Evolutionary conservation across 257 asterid genomes (phyloP), one percentile per base, ranked within the genome.

Genomic region (Primulina huaijiensis): DNA sequence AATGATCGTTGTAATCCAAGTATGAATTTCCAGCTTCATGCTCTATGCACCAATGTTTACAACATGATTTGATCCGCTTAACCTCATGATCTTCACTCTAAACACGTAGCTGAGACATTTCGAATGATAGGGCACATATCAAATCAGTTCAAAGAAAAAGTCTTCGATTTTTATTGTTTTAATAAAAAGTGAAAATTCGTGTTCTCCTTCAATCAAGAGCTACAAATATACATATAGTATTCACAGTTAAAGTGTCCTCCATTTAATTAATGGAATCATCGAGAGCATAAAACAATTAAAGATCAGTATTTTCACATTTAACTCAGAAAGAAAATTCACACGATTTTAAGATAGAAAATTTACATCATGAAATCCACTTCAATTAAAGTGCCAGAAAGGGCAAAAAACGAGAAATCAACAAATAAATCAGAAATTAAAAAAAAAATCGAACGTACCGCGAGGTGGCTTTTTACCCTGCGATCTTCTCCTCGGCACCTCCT

Each of bases 401-500:
- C 12, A 38, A 38, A 70, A 61, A 46, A 64, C 16, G 17, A 60
- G 17, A 72, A 66, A 27, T 50, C 57, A 17, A 57, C 4, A 25
- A 43, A 43, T 31, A 21, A 60, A 30, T 52, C 62, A 68, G 11
- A 66, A 74, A 71, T 20, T 57, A 69, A 71, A 58, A 27, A 2
- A 27, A 62, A 33, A 62, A 14, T 43, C 6, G 74, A 61, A 61
- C 68, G 21, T 64, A 68, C 86, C 85, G 10, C 76, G 75, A 27
- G 85, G 82, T 16, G 86, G 85, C 55, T 50, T 77, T 64, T 19
- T 84, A 63, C 67, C 35, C 60, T 68, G 80, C 63, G 85, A 79
- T 77, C 73, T 77, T 67, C 75, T 75, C 19, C 57, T 16, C 21
- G 57, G 57, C 21, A 50, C 20, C 21, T 50, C 57, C 56, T 50